Evolutionary conservation across 345 rosid species (phyloP).

Genomic region (Eucalyptus polyanthemos): DNA sequence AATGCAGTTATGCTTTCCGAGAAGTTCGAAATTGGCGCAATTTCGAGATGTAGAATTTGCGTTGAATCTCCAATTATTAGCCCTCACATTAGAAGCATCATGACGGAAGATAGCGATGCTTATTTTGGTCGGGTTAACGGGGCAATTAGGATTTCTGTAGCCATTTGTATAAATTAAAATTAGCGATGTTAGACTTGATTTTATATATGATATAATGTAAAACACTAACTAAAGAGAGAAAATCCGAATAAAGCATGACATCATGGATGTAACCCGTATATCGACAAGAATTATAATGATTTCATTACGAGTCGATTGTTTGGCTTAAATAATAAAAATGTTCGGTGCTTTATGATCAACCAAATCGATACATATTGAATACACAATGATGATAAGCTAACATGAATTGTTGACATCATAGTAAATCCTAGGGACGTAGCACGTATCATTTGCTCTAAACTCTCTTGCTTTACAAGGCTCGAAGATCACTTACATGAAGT

Average conservation of each 20-base stretch:
- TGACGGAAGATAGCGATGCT: background rate
- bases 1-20: background rate
- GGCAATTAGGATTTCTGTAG: background rate
- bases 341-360: background rate
- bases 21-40: background rate
- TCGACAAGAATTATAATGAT: background rate
- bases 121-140: background rate
- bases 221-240: background rate
- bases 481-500: background rate
- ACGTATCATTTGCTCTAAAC: background rate
- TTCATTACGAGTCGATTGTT: background rate
- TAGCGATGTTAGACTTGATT: background rate
- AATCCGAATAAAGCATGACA: background rate
- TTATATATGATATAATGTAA: background rate
- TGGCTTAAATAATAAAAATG: background rate
- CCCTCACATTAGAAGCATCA: background rate
- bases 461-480: background rate
- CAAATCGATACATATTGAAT: background rate
- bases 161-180: background rate
- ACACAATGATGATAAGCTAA: background rate
- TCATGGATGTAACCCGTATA: background rate
- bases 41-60: background rate
- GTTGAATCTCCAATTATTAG: background rate
- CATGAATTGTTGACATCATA: background rate
- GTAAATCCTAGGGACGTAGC: background rate